Evolutionary conservation across 2,329 filamentous ascomycete species (phyloP), one percentile per base, ranked within the genome.

Genomic region (Colletotrichum paranaense): DNA sequence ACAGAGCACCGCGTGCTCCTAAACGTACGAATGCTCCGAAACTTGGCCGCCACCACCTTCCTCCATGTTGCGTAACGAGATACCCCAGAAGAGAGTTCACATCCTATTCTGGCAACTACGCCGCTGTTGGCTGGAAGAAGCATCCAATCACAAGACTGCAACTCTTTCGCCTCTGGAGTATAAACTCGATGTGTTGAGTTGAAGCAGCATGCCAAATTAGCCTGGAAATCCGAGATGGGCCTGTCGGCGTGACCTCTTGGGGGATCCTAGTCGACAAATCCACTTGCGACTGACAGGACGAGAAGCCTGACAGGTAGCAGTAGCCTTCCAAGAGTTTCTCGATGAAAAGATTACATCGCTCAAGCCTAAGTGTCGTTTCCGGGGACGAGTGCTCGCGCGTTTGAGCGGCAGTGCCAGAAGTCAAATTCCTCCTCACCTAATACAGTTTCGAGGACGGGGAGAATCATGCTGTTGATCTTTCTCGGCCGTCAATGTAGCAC

Each of bases 21-120:
- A 62, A 60, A 59, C 49, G 67, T 28, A 55, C 57, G 30, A 49
- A 52, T 62, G 9, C 30, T 62, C 57, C 57, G n/a, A 52, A 14
- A n/a, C n/a, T n/a, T 49, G 35, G 63, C 46, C 26, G 56, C 30
- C 24, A n/a, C 26, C n/a, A 57, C 32, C 22, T 53, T 35, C 35
- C 16, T 26, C 63, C 24, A 42, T 24, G 63, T 8, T 26, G n/a
- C 22, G 59, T 28, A 28, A 26, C 16, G n/a, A 24, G 12, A 30
- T 26, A 30, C 22, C 30, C 22, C 35, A 46, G 52, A n/a, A 62
- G 16, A 53, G 16, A 11, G 38, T 22, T 53, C n/a, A 16, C 55
- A 19, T 60, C 57, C 63, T n/a, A 49, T 66, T 58, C 16, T 12
- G 53, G 56, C 28, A 68, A 49, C 38, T 46, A 12, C 26, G 57